These are phyloP conservation scores for Apiotrichum laibachii DNA, from an alignment of 1,284 basidiomycete genomes.

Conservation along the genomic window DNA sequence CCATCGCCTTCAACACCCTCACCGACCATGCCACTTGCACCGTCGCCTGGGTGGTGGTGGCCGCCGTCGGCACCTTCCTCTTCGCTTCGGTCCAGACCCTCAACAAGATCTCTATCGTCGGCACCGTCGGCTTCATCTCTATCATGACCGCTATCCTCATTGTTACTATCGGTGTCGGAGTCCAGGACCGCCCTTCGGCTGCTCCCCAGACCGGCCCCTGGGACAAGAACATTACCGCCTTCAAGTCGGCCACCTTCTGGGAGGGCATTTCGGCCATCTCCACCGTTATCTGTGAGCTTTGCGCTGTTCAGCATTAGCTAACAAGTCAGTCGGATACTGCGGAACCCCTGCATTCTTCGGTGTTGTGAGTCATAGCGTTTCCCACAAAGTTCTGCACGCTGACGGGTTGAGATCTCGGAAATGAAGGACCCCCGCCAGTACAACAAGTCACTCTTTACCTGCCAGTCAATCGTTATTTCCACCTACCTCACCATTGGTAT, in stretches of 20 bases:
- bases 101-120: slow-evolving; percentile 35
- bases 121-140: slow-evolving; percentile 37
- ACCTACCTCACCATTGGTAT: slow-evolving; percentile 21
- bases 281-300: slow-evolving; percentile 23
- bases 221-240: slow-evolving; percentile 28
- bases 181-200: slow-evolving; percentile 39
- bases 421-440: slow-evolving; percentile 37
- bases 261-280: slow-evolving; percentile 25
- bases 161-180: slow-evolving; percentile 36
- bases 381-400: no score
- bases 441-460: slow-evolving; percentile 30
- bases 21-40: slow-evolving; percentile 38
- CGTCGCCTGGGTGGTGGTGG: slow-evolving; percentile 31
- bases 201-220: slow-evolving; percentile 37
- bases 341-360: slow-evolving; percentile 33
- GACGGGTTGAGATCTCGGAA: slow-evolving; percentile 26
- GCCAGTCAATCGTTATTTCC: slow-evolving; percentile 26
- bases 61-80: slow-evolving; percentile 19
- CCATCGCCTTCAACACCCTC: slow-evolving; percentile 38
- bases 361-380: slow-evolving; percentile 10
- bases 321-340: slow-evolving; percentile 16
- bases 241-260: slow-evolving; percentile 26
- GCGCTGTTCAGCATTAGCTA: background rate
- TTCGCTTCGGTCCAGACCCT: slow-evolving; percentile 40
- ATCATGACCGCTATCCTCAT: slow-evolving; percentile 37